Base-by-base conservation (phyloP, 2,329 filamentous ascomycete species). In the Xylariomycetidae sp. region DNA sequence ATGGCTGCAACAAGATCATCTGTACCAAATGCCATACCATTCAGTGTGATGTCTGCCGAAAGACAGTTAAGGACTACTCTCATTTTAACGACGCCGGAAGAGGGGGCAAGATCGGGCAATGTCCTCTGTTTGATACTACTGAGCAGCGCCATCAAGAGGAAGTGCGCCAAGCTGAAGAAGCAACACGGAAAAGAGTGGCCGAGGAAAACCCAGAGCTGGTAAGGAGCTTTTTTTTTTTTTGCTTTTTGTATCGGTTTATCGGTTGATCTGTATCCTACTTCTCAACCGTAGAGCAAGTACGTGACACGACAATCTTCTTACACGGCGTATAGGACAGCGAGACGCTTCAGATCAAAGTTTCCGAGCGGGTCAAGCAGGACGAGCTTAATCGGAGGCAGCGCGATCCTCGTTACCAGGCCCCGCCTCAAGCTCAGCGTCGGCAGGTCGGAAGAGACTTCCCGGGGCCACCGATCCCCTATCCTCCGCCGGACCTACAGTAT, bases 1-100 rank as follows among this genome's bases (percentile, higher is more conserved):
- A 65, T 19, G 88, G 88, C 3, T 94, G 88, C 63, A 94, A 94
- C 62, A 89, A 89, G 60, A 86, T 94, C 74, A 70, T 58, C 0
- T 94, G 88, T 56, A 66, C 74, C 0, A 70, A 71, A n/a, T 80
- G 76, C 38, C 5, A 35, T 3, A 72, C 76, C 27, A 49, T 71
- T 0, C 74, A 79, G 43, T 83, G 80, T 51, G 88, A 88, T 48
- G 69, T 87, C 26, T 94, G 88, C 61, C 80, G 78, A 15, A 67
- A 81, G 47, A 74, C 75, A 2, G 74, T 70, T 36, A 42, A 22
- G 3, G 61, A 72, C 36, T 92, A 94, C 49, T 46, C 64, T 0
- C 88, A 94, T 57, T 94, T 94, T 49, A 65, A 81, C 38, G 71
- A 82, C 33, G 10, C 36, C 0, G 37, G 16, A 1, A 52, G 65